Evolutionary conservation across 805 yeast species (phyloP), one percentile per base, ranked within the genome.

Genomic region (Zygoascus biomembranicola): DNA sequence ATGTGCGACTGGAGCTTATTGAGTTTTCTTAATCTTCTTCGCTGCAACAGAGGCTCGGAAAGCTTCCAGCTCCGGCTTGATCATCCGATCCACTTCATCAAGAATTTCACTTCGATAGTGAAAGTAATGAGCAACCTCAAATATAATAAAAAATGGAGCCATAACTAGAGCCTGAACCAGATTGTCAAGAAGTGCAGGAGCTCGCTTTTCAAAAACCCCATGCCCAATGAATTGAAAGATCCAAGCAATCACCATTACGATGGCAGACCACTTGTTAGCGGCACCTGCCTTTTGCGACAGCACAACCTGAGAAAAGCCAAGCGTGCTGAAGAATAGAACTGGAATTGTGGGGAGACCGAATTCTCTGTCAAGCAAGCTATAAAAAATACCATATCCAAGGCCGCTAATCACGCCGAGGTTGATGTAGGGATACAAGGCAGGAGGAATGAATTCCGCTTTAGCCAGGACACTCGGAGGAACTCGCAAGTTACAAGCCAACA

Each of bases 61-160:
- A 35, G 39, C 39, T 35, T 35, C 39, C 39, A 35, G 10, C 39
- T 35, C 39, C 10, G 39, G 39, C 16, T 35, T 35, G 13, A 78
- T 66, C 64, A 71, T 56, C 61, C 63, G 56, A 69, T 78, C 76
- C 75, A 85, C 80, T 5, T 65, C 61, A 53, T 69, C 73, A 55
- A 80, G 73, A 52, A 84, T 67, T 28, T 77, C 79, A 51, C 67
- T 68, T 60, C 80, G 74, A 62, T 70, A 77, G 0, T 97, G 97
- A n/a, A 82, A 60, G 53, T 71, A 66, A 61, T 88, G 87, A 13
- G 87, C 75, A 2, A 84, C 63, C 66, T 94, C 98, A 66, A 83
- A 87, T 13, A 83, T 72, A 3, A 90, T 95, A 66, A 92, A 90
- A 63, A 80, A 89, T 1, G 98, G 98, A 0, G 98, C 98, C 57